A percentile compares a stretch with the other conserved stretches of the same genome.
phyloP scores from a whole-genome alignment of 805 yeast species.

The Ogataea glucozyma region DNA sequence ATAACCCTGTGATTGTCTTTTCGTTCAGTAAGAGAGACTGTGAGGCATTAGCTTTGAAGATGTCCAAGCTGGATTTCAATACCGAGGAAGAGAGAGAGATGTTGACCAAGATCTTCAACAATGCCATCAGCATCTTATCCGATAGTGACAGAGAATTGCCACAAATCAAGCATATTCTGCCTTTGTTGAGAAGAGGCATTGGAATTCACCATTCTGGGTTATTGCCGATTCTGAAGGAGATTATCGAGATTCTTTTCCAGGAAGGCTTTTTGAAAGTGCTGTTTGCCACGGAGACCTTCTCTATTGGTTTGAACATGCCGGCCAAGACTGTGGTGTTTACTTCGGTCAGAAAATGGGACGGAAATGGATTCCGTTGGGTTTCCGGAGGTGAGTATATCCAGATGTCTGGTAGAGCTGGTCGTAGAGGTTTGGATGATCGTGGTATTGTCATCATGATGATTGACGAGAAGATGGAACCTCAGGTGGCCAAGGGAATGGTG shows the following conservation, averaged over 20 bases:
- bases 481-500: conserved; percentile 98
- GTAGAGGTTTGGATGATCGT: conserved; percentile 98
- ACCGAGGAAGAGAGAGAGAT: conserved; percentile 92
- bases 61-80: conserved; percentile 95
- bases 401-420: conserved; percentile 99
- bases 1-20: conserved; percentile 97
- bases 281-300: conserved; percentile 97
- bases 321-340: conserved; percentile 98
- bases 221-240: conserved; percentile 85
- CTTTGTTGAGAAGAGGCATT: conserved; percentile 88
- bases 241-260: conserved; percentile 95
- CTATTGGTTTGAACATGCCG: conserved; percentile 98
- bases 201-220: conserved; percentile 99
- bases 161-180: conserved; percentile 89
- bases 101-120: conserved; percentile 82
- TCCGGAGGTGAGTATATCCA: conserved; percentile 99
- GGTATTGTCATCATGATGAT: conserved; percentile 99
- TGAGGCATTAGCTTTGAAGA: conserved; percentile 88
- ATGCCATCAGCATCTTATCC: conserved; percentile 85
- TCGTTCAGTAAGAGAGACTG: conserved; percentile 98
- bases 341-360: conserved; percentile 98
- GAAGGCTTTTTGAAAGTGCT: conserved; percentile 93
- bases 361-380: conserved; percentile 96
- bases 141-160: conserved; percentile 91
- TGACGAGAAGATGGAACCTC: conserved; percentile 99